These are phyloP conservation scores for Hibiscus trionum DNA, from an alignment of 345 rosid species.

Conservation along the genomic window DNA sequence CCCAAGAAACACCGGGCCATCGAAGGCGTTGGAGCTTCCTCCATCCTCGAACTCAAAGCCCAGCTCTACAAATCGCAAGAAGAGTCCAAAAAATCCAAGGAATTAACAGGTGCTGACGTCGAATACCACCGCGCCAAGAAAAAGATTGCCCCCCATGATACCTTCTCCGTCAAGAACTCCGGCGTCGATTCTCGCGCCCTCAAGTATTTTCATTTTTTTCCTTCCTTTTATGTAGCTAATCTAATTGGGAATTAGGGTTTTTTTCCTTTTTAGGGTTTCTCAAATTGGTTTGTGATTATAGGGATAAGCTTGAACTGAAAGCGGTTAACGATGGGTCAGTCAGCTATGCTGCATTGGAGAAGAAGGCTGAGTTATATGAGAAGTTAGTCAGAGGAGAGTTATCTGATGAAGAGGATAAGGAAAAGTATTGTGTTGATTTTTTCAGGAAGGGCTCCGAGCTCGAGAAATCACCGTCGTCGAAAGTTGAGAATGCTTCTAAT, in stretches of 20 bases:
- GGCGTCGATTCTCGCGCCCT: conserved; percentile 73
- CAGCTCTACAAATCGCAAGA: conserved; percentile 82
- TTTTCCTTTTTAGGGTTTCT: background rate
- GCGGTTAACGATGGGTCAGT: conserved; percentile 70
- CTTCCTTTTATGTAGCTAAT: too few species aligned
- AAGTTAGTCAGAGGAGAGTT: conserved; percentile 75
- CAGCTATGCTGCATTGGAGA: conserved; percentile 86
- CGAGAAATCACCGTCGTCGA: conserved; percentile 29
- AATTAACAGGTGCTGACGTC: conserved; percentile 40
- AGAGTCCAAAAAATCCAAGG: conserved; percentile 64
- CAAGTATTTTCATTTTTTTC: conserved; percentile 32
- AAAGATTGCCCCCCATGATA: conserved; percentile 36
- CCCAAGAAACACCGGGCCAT: conserved; percentile 85
- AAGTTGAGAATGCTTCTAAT: conserved; percentile 15
- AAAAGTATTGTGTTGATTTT: conserved; percentile 90
- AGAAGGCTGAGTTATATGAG: conserved; percentile 78
- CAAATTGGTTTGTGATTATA: background rate
- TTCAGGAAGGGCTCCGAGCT: conserved; percentile 55
- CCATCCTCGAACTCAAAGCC: conserved; percentile 86
- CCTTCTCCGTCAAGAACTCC: conserved; percentile 61
- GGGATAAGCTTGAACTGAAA: conserved; percentile 91
- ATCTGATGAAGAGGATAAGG: conserved; percentile 79
- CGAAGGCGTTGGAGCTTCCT: conserved; percentile 81
- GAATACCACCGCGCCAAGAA: conserved; percentile 78
- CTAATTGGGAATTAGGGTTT: too few species aligned